Evolutionary conservation across 2,329 filamentous ascomycete species (phyloP), one percentile per base, ranked within the genome.

Genomic region (Sporothrix globosa): DNA sequence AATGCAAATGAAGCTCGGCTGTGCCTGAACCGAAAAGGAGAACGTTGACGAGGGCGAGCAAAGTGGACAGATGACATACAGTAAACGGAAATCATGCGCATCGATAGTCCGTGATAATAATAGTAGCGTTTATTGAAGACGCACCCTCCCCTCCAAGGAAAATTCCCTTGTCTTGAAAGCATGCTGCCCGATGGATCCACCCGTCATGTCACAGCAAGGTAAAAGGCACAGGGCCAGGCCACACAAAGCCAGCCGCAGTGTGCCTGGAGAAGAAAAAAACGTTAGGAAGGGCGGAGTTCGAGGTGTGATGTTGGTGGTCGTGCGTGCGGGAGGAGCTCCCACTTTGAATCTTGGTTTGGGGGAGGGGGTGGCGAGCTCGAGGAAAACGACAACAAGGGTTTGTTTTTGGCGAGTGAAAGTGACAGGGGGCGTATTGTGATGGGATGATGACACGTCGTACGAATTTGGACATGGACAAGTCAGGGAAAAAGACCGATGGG

Each of bases 191-290:
- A 39, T 50, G 30, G 48, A 54, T 68, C 56, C 56, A 63, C 54
- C 21, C 30, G 14, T 30, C 46, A 68, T 67, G 56, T 68, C 54
- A 56, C 68, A 68, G 53, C 68, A 63, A 46, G 41, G 53, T 14
- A 44, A 46, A 61, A 19, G 39, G 11, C 10, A 46, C 24, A 17
- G 27, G 27, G 27, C 27, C 11, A 34, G 54, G 61, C 60, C 53
- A 58, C 27, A 52, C 44, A 63, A 63, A 56, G 65, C 68, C 68
- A 69, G 69, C 66, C 72, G 60, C 72, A 68, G 67, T 69, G 48
- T 73, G 71, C 69, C 67, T 66, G 69, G 30, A 58, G n/a, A 30
- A 41, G n/a, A 24, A 48, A 61, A 19, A 19, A 14, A 30, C 14
- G 11, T 44, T 3, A 41, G 41, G 67, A 58, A 39, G 66, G 66